Base-by-base conservation (phyloP, 352 stramenopile genomes). In the Globisporangium mamillatum region DNA sequence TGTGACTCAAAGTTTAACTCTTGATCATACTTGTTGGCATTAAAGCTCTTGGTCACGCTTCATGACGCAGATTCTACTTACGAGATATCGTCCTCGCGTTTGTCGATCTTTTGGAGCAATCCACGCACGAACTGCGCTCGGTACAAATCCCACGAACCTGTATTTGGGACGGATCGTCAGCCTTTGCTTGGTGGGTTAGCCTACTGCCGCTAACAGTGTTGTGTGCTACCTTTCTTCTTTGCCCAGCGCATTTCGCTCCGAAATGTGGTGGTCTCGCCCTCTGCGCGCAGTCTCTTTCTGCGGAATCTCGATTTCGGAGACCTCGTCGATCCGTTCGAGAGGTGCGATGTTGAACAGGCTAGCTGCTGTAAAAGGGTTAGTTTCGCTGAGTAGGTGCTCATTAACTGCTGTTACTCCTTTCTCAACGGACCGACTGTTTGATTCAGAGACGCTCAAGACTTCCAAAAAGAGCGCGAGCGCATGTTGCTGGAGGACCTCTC, bases 61-160 rank as follows among this genome's bases (percentile, higher is more conserved):
- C 22, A 64, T 32, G 27, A 32, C 27, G 27, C 27, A 32, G 61
- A n/a, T 59, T 66, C n/a, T 66, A 66, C 48, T 34, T 44, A 29
- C 61, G 61, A 24, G 32, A 66, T 48, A 27, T 66, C 48, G 85
- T 71, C 4, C 62, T 75, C 36, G 74, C 67, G 24, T 64, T 79
- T 52, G 9, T 73, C 14, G 74, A 79, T 48, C 71, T 79, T 14
- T 41, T 71, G 8, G 74, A 79, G 32, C 74, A 79, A 55, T 75
- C 60, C 1, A 79, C 74, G 1, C 68, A 75, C 41, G 58, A 14
- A 20, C 56, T 75, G 54, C 60, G 48, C n/a, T 66, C 61, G 48
- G 61, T 66, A 66, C 8, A 10, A 29, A 48, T 14, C 16, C 41
- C 16, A 50, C 41, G 5, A 9, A 50, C 1, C 14, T 63, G n/a